Percentiles rank a stretch among this genome's conserved stretches.
phyloP scores from a whole-genome alignment of 2,329 filamentous ascomycete genomes.

The Cladosporium oxysporum region DNA sequence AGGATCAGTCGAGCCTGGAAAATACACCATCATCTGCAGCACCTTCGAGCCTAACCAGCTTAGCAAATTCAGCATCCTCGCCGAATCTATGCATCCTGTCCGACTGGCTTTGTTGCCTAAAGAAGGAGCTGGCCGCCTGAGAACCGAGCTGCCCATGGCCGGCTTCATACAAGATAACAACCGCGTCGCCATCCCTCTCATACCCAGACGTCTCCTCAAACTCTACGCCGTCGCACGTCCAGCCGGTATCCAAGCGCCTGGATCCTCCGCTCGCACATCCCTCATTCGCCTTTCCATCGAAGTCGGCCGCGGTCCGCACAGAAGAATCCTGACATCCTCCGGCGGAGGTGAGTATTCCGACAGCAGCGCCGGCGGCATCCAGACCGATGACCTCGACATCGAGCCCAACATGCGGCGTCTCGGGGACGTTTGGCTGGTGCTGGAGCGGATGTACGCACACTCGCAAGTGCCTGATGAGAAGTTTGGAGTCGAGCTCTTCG shows the following conservation, averaged over 20 bases:
- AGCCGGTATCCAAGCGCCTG: not conserved
- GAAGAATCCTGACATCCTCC: slow-evolving; percentile 64
- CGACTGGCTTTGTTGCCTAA: slow-evolving; percentile 63
- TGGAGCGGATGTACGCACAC: slow-evolving; percentile 73
- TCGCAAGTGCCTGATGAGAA: slow-evolving; percentile 49
- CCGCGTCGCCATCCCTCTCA: slow-evolving; percentile 56
- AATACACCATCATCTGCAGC: slow-evolving; percentile 86
- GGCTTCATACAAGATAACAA: slow-evolving; percentile 53
- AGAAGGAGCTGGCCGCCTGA: slow-evolving; percentile 74
- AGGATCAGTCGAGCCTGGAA: slow-evolving; percentile 63
- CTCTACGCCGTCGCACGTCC: slow-evolving; percentile 34
- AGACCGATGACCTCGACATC: slow-evolving; percentile 74
- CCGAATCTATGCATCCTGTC: slow-evolving; percentile 65
- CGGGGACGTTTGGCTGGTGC: slow-evolving; percentile 73
- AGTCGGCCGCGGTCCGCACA: slow-evolving; percentile 69
- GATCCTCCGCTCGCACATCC: slow-evolving; percentile 30
- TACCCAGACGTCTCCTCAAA: slow-evolving; percentile 51
- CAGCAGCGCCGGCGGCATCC: slow-evolving; percentile 60
- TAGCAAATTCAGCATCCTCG: slow-evolving; percentile 71
- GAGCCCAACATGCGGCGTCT: slow-evolving; percentile 60
- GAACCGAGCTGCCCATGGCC: slow-evolving; percentile 58
- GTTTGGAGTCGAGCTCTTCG: slow-evolving; percentile 53
- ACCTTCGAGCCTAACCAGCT: slow-evolving; percentile 82
- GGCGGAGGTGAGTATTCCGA: slow-evolving; percentile 71
- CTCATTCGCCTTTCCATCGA: slow-evolving; percentile 73